Conservation (phyloP, 495 filamentous ascomycete genomes). For the Penicillium maclennaniae region DNA sequence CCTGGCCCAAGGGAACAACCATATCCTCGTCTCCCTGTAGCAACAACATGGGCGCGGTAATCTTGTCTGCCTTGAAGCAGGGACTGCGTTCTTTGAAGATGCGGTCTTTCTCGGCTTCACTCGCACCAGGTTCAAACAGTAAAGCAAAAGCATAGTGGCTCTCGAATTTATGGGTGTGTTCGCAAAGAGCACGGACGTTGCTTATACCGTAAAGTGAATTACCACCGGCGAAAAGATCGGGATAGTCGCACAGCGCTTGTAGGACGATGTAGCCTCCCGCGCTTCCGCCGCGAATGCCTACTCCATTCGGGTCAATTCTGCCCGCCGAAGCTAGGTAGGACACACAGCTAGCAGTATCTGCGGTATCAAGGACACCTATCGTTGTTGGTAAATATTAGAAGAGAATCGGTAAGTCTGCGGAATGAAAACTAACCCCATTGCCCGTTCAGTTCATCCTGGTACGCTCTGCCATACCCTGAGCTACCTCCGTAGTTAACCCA, state of each 20-base stretch:
- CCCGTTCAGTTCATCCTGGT: conserved; percentile 33
- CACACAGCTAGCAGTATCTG: conserved; percentile 33
- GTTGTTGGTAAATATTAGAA: background rate
- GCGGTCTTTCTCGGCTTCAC: conserved; percentile 30
- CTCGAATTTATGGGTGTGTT: conserved; percentile 47
- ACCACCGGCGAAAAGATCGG: conserved; percentile 27
- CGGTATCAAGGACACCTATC: conserved; percentile 19
- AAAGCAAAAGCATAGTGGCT: conserved; percentile 35
- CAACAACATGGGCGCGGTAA: conserved; percentile 38
- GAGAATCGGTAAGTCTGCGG: background rate
- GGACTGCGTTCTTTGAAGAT: conserved; percentile 29
- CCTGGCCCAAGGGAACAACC: conserved; percentile 41
- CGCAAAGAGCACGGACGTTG: conserved; percentile 29
- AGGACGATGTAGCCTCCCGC: conserved; percentile 44
- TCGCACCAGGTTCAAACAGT: conserved; percentile 17
- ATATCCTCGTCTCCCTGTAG: conserved; percentile 38
- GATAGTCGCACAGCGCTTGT: conserved; percentile 23
- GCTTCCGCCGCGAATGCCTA: conserved; percentile 38
- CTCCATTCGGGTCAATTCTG: conserved; percentile 25
- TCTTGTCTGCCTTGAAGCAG: conserved; percentile 34
- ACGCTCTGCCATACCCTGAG: conserved; percentile 39
- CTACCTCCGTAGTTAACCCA: conserved; percentile 42
- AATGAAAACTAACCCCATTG: conserved; percentile 27
- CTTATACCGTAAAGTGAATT: conserved; percentile 35
- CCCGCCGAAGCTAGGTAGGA: conserved; percentile 26